Evolutionary conservation across 805 yeast genomes (phyloP).

Genomic region (Cyberlindnera amylophila): DNA sequence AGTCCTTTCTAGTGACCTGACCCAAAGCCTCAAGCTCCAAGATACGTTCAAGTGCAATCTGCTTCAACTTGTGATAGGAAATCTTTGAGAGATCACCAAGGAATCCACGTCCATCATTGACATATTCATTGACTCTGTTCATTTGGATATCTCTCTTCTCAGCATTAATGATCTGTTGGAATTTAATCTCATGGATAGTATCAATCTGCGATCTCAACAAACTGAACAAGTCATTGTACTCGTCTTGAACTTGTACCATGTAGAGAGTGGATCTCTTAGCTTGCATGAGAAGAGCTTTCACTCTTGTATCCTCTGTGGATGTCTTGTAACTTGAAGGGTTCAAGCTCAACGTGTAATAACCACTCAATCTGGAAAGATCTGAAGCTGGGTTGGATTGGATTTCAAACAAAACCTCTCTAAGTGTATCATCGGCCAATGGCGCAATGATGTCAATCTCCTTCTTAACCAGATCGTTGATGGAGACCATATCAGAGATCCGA

Average conservation of each 20-base stretch:
- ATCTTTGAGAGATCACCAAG: conserved; percentile 46
- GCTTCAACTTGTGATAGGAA: conserved; percentile 74
- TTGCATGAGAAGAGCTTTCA: conserved; percentile 60
- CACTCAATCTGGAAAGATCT: conserved; percentile 47
- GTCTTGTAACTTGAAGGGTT: conserved; percentile 50
- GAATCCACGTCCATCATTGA: conserved; percentile 40
- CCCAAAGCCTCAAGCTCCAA: conserved; percentile 72
- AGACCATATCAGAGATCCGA: conserved; percentile 43
- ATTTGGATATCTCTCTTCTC: conserved; percentile 38
- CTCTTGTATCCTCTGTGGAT: conserved; percentile 49
- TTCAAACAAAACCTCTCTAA: conserved; percentile 41
- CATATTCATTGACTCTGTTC: conserved; percentile 39
- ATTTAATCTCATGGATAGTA: conserved; percentile 65
- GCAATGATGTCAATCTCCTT: conserved; percentile 41
- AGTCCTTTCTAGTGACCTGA: conserved; percentile 57
- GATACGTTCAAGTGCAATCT: conserved; percentile 66
- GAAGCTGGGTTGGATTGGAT: conserved; percentile 41
- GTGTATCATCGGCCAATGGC: conserved; percentile 49
- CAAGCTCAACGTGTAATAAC: conserved; percentile 52
- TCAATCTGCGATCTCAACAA: conserved; percentile 63
- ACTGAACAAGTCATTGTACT: conserved; percentile 62
- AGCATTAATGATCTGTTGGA: conserved; percentile 47
- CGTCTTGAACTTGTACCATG: conserved; percentile 75
- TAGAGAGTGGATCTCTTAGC: conserved; percentile 81
- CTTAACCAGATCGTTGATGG: conserved; percentile 41